phyloP scores from a whole-genome alignment of 805 yeast species.

The Barnettozyma sucrosica region DNA sequence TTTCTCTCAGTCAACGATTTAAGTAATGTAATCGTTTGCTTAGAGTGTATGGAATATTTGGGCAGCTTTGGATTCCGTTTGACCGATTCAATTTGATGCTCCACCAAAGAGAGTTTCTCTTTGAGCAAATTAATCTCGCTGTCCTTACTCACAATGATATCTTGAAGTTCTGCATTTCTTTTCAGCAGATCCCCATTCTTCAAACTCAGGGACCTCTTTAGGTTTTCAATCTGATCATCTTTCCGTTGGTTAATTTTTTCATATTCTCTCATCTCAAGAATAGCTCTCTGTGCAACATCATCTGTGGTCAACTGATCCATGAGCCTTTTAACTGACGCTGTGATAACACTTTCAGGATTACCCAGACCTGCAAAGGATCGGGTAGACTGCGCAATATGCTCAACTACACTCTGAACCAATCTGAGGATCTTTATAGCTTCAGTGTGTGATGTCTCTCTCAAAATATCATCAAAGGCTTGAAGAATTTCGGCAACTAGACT shows the following conservation, averaged over 20 bases:
- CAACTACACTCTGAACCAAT: slow-evolving; percentile 43
- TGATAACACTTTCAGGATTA: slow-evolving; percentile 43
- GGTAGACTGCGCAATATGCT: slow-evolving; percentile 35
- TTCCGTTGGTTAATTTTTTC: slow-evolving; percentile 38
- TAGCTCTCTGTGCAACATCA: slow-evolving; percentile 66
- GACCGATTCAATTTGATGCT: slow-evolving; percentile 22
- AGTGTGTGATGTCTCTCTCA: slow-evolving; percentile 39
- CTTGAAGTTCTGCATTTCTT: slow-evolving; percentile 47
- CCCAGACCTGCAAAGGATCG: slow-evolving; percentile 30
- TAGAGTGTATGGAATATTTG: not conserved
- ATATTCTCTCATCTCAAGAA: slow-evolving; percentile 41
- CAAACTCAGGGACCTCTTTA: slow-evolving; percentile 12
- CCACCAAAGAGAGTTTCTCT: slow-evolving; percentile 54
- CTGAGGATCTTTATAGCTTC: slow-evolving; percentile 44
- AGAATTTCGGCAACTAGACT: slow-evolving; percentile 55
- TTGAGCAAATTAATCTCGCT: slow-evolving; percentile 47
- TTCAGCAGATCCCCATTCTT: slow-evolving; percentile 29
- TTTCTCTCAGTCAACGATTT: slow-evolving; percentile 7
- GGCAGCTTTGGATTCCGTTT: not conserved
- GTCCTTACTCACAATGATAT: slow-evolving; percentile 60
- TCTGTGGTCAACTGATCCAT: slow-evolving; percentile 65
- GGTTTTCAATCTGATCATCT: slow-evolving; percentile 13
- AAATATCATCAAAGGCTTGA: slow-evolving; percentile 48
- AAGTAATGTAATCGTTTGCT: slow-evolving; percentile 3
- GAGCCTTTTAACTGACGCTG: slow-evolving; percentile 60